Conservation (phyloP, 768 basidiomycete genomes). For the Xerocomus spinulosus region DNA sequence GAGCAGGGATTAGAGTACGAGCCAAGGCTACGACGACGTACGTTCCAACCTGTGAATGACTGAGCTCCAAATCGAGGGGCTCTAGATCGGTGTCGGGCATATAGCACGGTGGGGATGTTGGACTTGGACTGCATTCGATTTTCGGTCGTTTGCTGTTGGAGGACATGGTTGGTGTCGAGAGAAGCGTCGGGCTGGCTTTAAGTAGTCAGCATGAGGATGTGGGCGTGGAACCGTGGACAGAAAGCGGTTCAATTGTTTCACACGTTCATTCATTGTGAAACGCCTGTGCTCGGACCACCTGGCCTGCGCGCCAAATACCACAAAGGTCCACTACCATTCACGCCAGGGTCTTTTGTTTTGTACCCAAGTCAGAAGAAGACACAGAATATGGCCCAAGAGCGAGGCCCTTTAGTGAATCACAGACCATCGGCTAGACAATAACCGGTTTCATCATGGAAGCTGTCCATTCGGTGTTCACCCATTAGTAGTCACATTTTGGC, state of each 20-base stretch:
- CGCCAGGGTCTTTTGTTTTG: too few species aligned
- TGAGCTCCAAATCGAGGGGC: background rate
- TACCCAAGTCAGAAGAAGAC: too few species aligned
- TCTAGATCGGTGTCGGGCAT: background rate
- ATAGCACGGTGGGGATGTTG: background rate
- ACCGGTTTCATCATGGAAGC: too few species aligned
- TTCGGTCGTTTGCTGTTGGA: background rate
- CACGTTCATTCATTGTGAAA: background rate
- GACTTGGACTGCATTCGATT: background rate
- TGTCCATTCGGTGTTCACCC: too few species aligned
- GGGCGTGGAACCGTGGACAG: background rate
- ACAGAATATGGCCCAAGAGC: too few species aligned
- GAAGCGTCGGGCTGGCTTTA: background rate
- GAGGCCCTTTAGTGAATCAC: too few species aligned
- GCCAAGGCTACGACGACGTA: background rate
- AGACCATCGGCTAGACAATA: too few species aligned
- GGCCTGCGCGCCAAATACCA: too few species aligned
- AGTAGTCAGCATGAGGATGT: background rate
- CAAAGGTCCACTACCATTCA: too few species aligned
- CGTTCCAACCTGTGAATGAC: background rate
- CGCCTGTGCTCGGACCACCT: slow-evolving; percentile 1
- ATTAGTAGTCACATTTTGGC: too few species aligned
- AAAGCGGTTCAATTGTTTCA: background rate
- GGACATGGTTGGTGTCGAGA: background rate
- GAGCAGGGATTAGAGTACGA: background rate